Evolutionary conservation across 1,284 basidiomycete species (phyloP).

Genomic region (Apiotrichum brassicae): DNA sequence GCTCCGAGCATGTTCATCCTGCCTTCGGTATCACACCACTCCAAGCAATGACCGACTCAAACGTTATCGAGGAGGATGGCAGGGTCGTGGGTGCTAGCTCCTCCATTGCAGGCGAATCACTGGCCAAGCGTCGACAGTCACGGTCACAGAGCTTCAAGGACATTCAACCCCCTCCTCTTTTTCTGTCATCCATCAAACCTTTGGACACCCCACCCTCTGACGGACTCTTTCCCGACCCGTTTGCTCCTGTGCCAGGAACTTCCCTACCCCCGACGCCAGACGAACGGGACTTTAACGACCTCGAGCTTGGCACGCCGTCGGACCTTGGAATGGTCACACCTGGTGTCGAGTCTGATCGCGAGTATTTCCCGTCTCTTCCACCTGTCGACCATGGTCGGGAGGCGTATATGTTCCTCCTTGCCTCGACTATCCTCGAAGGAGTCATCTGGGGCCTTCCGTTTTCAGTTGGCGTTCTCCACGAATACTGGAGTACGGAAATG

Average conservation of each 20-base stretch:
- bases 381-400: constrained; percentile 36
- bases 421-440: constrained; percentile 36
- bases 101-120: neutral
- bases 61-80: neutral
- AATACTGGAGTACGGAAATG: constrained; percentile 37
- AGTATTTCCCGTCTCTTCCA: constrained; percentile 23
- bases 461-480: constrained; percentile 37
- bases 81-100: neutral
- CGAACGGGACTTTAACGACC: neutral
- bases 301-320: constrained; percentile 1
- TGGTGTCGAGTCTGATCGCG: constrained; percentile 17
- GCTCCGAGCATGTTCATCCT: neutral
- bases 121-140: neutral
- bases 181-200: neutral
- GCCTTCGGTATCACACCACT: neutral
- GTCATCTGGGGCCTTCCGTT: constrained; percentile 45
- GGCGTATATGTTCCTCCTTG: constrained; percentile 40
- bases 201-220: neutral
- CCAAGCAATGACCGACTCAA: neutral
- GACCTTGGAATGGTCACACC: neutral
- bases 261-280: neutral
- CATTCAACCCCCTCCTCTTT: neutral
- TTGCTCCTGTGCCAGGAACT: neutral
- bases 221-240: neutral
- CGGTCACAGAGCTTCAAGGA: constrained; percentile 4